Evolutionary conservation across 208 protist genomes (phyloP).

Genomic region (Wallacemonas sp.): DNA sequence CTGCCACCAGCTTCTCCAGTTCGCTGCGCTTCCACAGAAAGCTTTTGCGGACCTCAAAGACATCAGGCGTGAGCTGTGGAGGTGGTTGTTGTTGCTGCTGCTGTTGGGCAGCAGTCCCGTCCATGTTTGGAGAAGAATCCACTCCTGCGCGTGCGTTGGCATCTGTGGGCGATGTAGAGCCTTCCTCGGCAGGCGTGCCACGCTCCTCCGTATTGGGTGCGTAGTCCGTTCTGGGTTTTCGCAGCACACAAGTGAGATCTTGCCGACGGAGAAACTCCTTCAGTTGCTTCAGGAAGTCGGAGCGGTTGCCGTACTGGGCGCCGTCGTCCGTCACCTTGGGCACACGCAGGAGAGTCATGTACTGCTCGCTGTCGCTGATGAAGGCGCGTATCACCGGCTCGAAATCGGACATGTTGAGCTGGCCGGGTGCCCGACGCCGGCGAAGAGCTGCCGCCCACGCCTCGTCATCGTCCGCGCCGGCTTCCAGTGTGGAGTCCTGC

Average conservation of each 20-base stretch:
- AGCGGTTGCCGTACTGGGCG: constrained; percentile 5
- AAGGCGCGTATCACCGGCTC: not conserved
- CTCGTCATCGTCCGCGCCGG: no score
- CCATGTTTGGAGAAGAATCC: no score
- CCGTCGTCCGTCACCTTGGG: not conserved
- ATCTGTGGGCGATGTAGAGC: no score
- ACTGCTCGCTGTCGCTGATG: constrained; percentile 1
- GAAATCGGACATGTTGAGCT: not conserved
- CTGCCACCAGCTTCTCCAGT: not conserved
- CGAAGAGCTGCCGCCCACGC: no score
- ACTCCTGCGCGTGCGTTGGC: no score
- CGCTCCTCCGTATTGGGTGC: no score
- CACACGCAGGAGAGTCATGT: not conserved
- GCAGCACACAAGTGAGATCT: not conserved
- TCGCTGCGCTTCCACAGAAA: constrained; percentile 12
- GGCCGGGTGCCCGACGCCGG: not conserved
- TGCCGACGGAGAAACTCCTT: not conserved
- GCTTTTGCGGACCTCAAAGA: not conserved
- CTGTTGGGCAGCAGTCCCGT: no score
- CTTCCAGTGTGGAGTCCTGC: no score
- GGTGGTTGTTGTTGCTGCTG: no score
- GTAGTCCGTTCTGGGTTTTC: no score
- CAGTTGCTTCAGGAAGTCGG: not conserved
- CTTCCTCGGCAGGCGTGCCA: no score
- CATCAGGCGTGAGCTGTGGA: not conserved